Evolutionary conservation across 495 filamentous ascomycete species (phyloP).

Genomic region (Aspergillus asperescens): DNA sequence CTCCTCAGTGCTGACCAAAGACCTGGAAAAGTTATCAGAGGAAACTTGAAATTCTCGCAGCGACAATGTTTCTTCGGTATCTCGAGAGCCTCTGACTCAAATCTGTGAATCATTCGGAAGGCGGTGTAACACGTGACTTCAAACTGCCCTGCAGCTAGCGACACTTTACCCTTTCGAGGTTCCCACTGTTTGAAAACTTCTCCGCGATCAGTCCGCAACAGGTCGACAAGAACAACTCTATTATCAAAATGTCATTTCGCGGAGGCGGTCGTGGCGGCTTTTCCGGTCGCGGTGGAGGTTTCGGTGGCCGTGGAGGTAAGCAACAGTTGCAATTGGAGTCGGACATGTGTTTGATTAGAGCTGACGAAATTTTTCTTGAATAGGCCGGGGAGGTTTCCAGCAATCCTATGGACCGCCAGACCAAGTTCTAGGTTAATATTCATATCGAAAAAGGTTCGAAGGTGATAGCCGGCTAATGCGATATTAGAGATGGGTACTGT

Average conservation of each 20-base stretch:
- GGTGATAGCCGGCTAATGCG: conserved; percentile 21
- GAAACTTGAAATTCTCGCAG: conserved; percentile 5
- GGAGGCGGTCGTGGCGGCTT: conserved; percentile 45
- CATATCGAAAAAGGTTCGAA: background rate
- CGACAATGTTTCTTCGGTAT: conserved; percentile 21
- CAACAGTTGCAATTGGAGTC: conserved; percentile 8
- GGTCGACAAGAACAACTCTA: conserved; percentile 25
- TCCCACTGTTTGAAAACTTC: conserved; percentile 50
- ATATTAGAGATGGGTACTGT: conserved; percentile 81
- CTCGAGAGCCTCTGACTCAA: conserved; percentile 9
- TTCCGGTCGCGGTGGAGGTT: conserved; percentile 45
- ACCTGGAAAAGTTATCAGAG: conserved; percentile 13
- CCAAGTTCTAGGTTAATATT: conserved; percentile 54
- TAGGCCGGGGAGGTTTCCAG: conserved; percentile 60
- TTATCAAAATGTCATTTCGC: conserved; percentile 50
- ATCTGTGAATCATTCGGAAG: conserved; percentile 22
- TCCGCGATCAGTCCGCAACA: conserved; percentile 26
- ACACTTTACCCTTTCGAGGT: conserved; percentile 46
- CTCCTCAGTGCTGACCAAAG: conserved; percentile 18
- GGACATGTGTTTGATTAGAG: conserved; percentile 12
- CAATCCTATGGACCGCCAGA: conserved; percentile 61
- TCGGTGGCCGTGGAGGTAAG: conserved; percentile 43
- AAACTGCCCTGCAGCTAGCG: conserved; percentile 43
- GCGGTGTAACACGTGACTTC: conserved; percentile 41
- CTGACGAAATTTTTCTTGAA: conserved; percentile 41